phyloP scores from a whole-genome alignment of 2,329 filamentous ascomycete genomes.

The Epichloe glyceriae region DNA sequence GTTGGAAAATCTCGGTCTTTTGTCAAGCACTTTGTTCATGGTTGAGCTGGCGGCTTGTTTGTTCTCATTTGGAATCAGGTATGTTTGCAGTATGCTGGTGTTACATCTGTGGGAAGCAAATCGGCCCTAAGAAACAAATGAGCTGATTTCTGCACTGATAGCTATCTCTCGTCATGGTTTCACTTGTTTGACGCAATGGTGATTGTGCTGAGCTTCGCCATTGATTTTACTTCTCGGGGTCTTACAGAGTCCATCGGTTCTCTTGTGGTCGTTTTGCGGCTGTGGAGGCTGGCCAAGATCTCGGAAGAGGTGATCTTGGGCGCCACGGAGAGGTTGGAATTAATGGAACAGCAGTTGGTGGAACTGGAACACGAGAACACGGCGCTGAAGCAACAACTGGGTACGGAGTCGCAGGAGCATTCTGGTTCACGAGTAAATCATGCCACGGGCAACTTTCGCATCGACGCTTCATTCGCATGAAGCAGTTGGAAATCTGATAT shows the following conservation, averaged over 20 bases:
- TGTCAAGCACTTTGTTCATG: constrained; percentile 53
- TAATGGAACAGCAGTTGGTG: constrained; percentile 37
- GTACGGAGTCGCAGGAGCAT: constrained; percentile 8
- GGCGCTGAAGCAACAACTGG: constrained; percentile 11
- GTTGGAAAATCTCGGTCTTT: constrained; percentile 39
- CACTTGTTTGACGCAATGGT: constrained; percentile 52
- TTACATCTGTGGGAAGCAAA: not conserved
- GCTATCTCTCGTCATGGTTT: constrained; percentile 45
- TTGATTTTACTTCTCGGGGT: constrained; percentile 49
- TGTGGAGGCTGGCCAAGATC: constrained; percentile 60
- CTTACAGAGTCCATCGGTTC: constrained; percentile 50
- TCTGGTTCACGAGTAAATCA: constrained; percentile 7
- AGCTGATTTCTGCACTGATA: constrained; percentile 13
- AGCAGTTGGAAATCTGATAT: not conserved
- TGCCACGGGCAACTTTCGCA: not conserved
- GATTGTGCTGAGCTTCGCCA: constrained; percentile 46
- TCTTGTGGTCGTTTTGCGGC: constrained; percentile 51
- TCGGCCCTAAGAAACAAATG: not conserved
- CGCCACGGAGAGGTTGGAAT: constrained; percentile 48
- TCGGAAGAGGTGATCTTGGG: constrained; percentile 54
- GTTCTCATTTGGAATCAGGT: constrained; percentile 49
- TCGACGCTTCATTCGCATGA: not conserved
- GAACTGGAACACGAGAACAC: constrained; percentile 36
- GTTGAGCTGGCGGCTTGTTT: constrained; percentile 44
- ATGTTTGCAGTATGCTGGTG: constrained; percentile 14